Evolutionary conservation across 495 filamentous ascomycete genomes (phyloP).

Genomic region (Lasiosphaeriaceae sp.): DNA sequence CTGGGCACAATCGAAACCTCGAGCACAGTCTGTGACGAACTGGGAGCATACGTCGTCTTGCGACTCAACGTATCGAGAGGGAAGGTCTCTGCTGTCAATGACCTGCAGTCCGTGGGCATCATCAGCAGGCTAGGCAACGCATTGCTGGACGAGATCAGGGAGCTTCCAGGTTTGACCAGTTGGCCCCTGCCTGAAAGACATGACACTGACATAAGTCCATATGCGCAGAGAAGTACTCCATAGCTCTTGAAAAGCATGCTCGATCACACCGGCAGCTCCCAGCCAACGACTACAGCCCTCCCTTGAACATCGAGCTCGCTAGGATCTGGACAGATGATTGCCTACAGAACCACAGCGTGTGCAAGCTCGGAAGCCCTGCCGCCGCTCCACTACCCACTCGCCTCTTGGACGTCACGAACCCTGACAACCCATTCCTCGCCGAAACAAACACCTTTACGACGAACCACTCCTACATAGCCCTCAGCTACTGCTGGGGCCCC

Average conservation of each 20-base stretch:
- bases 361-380: not conserved
- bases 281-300: not conserved
- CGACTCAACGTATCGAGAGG: not conserved
- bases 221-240: not conserved
- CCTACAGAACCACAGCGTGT: slow-evolving; percentile 6
- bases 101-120: not conserved
- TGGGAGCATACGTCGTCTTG: slow-evolving; percentile 15
- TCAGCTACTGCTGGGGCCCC: slow-evolving; percentile 22
- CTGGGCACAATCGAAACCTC: slow-evolving; percentile 2
- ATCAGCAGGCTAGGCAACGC: slow-evolving; percentile 6
- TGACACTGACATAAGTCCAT: not conserved
- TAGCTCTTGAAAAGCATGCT: not conserved
- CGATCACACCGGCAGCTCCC: not conserved
- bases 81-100: not conserved
- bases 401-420: slow-evolving; percentile 11
- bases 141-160: slow-evolving; percentile 1
- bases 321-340: slow-evolving; percentile 13
- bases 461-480: slow-evolving; percentile 7
- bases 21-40: slow-evolving; percentile 7
- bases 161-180: slow-evolving; percentile 4
- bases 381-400: slow-evolving; percentile 9
- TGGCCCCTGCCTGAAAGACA: not conserved
- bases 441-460: not conserved
- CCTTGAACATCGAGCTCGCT: slow-evolving; percentile 8
- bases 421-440: slow-evolving; percentile 1